Conservation (phyloP, 257 asterid genomes). For the Capsicum baccatum region DNA sequence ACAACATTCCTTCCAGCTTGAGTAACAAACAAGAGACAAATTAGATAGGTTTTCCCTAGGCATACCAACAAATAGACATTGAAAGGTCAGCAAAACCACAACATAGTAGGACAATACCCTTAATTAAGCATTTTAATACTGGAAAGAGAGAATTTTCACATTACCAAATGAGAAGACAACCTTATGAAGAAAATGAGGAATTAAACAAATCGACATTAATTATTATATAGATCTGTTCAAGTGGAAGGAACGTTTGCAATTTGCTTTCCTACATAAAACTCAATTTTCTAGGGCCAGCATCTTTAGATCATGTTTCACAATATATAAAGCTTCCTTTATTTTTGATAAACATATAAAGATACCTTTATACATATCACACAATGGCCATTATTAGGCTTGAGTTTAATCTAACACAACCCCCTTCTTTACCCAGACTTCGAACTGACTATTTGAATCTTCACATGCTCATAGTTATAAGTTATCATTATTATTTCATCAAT, state of each 20-base stretch:
- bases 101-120: neutral
- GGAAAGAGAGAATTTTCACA: neutral
- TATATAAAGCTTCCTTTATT: neutral
- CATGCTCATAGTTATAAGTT: neutral
- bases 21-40: conserved; percentile 31
- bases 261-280: neutral
- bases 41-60: conserved; percentile 8
- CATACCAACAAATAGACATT: neutral
- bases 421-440: neutral
- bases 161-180: neutral
- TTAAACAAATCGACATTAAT: neutral
- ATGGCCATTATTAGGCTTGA: neutral
- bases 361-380: neutral
- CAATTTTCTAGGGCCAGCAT: neutral
- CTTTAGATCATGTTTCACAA: neutral
- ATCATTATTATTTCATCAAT: neutral
- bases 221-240: neutral
- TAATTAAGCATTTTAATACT: neutral
- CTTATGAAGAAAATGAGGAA: conserved; percentile 1
- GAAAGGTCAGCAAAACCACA: neutral
- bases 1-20: conserved; percentile 46
- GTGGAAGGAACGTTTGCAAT: neutral
- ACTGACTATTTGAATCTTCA: neutral
- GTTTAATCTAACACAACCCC: neutral
- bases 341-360: neutral